Evolutionary conservation across 495 filamentous ascomycete species (phyloP).

Genomic region (Aspergillus avenaceus): DNA sequence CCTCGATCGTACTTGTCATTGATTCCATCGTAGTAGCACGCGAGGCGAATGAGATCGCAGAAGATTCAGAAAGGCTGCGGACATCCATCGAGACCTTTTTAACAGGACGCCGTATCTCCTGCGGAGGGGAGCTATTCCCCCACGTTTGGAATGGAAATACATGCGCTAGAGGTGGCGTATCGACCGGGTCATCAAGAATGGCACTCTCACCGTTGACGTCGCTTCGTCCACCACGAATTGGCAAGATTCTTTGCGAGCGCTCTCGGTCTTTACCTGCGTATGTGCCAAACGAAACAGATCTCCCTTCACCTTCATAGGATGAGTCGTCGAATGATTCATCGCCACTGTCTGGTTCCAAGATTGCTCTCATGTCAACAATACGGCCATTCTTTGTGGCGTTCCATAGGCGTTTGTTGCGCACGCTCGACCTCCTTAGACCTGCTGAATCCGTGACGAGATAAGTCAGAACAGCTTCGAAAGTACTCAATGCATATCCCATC

Average conservation of each 20-base stretch:
- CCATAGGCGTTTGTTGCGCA: conserved; percentile 84
- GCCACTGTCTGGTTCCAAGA: conserved; percentile 66
- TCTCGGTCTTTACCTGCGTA: conserved; percentile 36
- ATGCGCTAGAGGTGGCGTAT: conserved; percentile 68
- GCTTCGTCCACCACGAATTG: conserved; percentile 19
- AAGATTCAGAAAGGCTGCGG: conserved; percentile 81
- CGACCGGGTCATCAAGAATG: conserved; percentile 33
- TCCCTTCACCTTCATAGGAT: conserved; percentile 35
- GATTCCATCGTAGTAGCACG: conserved; percentile 73
- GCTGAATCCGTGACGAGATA: conserved; percentile 84
- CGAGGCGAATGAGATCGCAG: conserved; percentile 71
- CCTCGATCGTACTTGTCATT: conserved; percentile 67
- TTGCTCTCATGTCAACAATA: conserved; percentile 65
- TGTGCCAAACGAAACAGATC: conserved; percentile 37
- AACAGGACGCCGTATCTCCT: conserved; percentile 39
- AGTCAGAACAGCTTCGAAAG: conserved; percentile 89
- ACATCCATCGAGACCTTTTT: conserved; percentile 89
- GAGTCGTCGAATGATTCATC: conserved; percentile 42
- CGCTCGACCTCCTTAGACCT: conserved; percentile 76
- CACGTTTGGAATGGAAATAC: conserved; percentile 83
- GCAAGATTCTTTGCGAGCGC: conserved; percentile 17
- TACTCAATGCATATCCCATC: conserved; percentile 94
- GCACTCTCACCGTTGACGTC: conserved; percentile 19
- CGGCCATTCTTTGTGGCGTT: conserved; percentile 75
- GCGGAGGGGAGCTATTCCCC: conserved; percentile 34